Percentiles rank a stretch among this genome's conserved stretches.
These are phyloP conservation scores for Pythium aquatile DNA, from an alignment of 352 stramenopile genomes.

Conservation along the genomic window DNA sequence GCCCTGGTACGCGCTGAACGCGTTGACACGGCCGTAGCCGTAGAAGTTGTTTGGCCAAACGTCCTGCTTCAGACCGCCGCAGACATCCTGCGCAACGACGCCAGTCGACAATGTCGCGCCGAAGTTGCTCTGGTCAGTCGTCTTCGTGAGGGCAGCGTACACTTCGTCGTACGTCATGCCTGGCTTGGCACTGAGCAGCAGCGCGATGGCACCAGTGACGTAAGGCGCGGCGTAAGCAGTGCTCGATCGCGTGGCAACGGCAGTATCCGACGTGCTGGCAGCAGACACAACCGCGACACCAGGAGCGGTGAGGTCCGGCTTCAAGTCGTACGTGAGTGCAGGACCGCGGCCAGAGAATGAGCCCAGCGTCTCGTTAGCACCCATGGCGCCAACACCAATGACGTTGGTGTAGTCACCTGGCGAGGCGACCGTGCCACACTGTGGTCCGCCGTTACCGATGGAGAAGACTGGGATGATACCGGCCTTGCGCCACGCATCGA, in stretches of 20 bases:
- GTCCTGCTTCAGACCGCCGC: background rate
- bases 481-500: constrained; percentile 25
- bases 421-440: constrained; percentile 22
- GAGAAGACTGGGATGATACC: constrained; percentile 36
- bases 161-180: constrained; percentile 29
- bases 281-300: constrained; percentile 18
- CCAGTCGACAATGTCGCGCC: background rate
- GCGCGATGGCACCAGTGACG: constrained; percentile 29
- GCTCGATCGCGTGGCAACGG: constrained; percentile 16
- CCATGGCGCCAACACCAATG: constrained; percentile 31
- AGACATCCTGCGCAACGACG: background rate
- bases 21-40: constrained; percentile 31
- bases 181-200: constrained; percentile 21
- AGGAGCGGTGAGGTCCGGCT: constrained; percentile 31
- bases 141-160: background rate
- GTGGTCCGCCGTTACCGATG: constrained; percentile 26
- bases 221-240: constrained; percentile 32
- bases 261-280: constrained; percentile 8
- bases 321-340: constrained; percentile 8
- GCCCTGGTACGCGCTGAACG: constrained; percentile 6
- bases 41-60: constrained; percentile 31
- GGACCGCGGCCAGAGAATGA: constrained; percentile 28
- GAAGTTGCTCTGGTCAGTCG: constrained; percentile 6
- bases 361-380: constrained; percentile 15
- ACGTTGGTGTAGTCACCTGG: constrained; percentile 30